These are phyloP conservation scores for Linaria vulgaris DNA, from an alignment of 257 asterid genomes.

Conservation along the genomic window DNA sequence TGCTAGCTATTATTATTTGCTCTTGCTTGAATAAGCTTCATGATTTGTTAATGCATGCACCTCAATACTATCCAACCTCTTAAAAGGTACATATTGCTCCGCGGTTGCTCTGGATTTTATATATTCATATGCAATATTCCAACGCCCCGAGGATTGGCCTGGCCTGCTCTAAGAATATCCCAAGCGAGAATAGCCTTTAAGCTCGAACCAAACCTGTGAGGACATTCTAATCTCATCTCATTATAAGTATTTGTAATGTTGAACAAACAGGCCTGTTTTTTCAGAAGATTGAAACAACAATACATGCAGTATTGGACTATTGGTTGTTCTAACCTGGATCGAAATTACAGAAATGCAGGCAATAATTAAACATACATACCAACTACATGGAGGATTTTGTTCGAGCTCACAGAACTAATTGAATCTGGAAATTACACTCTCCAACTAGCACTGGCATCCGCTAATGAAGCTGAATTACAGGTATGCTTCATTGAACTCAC, in stretches of 20 bases:
- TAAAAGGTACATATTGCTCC: slow-evolving; percentile 54
- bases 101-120: slow-evolving; percentile 63
- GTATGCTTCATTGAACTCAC: slow-evolving; percentile 39
- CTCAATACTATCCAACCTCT: neutral
- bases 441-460: slow-evolving; percentile 71
- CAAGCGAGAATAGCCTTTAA: slow-evolving; percentile 58
- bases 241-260: neutral
- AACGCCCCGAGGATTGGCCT: slow-evolving; percentile 70
- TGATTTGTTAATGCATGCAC: too few species aligned
- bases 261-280: too few species aligned
- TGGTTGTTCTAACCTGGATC: neutral
- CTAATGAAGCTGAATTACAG: slow-evolving; percentile 68
- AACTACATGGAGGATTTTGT: slow-evolving; percentile 74
- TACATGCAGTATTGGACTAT: too few species aligned
- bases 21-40: too few species aligned
- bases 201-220: slow-evolving; percentile 54
- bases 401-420: slow-evolving; percentile 42
- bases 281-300: slow-evolving; percentile 10
- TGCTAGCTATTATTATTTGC: too few species aligned
- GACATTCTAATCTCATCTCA: neutral
- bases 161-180: slow-evolving; percentile 53
- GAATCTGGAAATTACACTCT: slow-evolving; percentile 49
- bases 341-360: slow-evolving; percentile 47
- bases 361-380: slow-evolving; percentile 55
- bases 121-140: slow-evolving; percentile 59